Conservation (phyloP, 371 early-diverging fungal species). For the Blakeslea trispora region DNA sequence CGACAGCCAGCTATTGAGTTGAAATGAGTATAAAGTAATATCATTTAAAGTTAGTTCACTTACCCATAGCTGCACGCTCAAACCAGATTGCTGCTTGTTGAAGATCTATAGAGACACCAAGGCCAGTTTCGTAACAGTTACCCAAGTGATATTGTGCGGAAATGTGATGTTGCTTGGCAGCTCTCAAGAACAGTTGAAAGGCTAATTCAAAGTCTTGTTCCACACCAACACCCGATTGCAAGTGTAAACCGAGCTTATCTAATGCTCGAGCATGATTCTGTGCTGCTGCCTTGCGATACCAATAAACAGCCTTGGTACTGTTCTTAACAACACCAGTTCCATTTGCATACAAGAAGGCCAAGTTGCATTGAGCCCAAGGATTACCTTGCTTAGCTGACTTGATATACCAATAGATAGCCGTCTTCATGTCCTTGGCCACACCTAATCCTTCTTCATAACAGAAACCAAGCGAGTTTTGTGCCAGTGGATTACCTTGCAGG, state of each 20-base stretch:
- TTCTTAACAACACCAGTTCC: conserved; percentile 70
- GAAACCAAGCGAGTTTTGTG: conserved; percentile 82
- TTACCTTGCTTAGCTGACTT: conserved; percentile 63
- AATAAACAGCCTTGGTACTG: conserved; percentile 43
- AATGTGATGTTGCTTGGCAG: conserved; percentile 63
- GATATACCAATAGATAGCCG: conserved; percentile 65
- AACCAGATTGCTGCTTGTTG: conserved; percentile 62
- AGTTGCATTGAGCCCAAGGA: conserved; percentile 65
- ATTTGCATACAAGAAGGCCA: conserved; percentile 71
- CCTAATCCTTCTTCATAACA: conserved; percentile 78
- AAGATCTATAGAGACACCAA: conserved; percentile 55
- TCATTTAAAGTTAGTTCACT: conserved; percentile 1
- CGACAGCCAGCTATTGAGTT: conserved; percentile 34
- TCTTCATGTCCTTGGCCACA: conserved; percentile 45
- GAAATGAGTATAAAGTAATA: neutral
- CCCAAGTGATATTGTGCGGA: conserved; percentile 62
- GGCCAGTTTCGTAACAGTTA: conserved; percentile 63
- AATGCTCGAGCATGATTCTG: conserved; percentile 59
- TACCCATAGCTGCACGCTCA: conserved; percentile 51
- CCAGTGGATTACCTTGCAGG: conserved; percentile 70
- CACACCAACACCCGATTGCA: conserved; percentile 72
- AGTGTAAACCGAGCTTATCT: conserved; percentile 79
- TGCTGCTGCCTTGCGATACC: conserved; percentile 71
- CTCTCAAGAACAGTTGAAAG: conserved; percentile 54
- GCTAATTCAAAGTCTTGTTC: conserved; percentile 54